A percentile compares a stretch with the other conserved stretches of the same genome.
Conservation (phyloP, 352 stramenopile genomes). For the Pythium aquatile region DNA sequence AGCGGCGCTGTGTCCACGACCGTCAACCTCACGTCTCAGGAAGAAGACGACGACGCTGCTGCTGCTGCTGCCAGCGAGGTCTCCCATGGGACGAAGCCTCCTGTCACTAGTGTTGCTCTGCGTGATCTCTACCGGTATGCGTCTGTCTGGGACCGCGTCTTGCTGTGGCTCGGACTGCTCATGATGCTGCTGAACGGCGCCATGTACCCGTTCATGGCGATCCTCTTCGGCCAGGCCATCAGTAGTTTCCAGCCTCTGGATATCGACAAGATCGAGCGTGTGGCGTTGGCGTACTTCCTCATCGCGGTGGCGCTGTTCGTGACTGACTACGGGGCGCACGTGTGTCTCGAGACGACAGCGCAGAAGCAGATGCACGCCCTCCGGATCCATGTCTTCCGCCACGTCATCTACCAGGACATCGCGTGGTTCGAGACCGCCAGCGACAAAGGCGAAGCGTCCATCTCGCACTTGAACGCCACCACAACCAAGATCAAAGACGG, state of each 20-base stretch:
- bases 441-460: neutral
- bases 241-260: constrained; percentile 26
- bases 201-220: constrained; percentile 33
- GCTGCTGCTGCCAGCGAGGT: neutral
- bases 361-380: constrained; percentile 28
- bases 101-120: constrained; percentile 9
- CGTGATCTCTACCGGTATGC: constrained; percentile 30
- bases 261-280: constrained; percentile 15
- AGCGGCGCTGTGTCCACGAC: constrained; percentile 12
- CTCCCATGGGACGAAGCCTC: neutral
- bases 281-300: constrained; percentile 16
- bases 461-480: constrained; percentile 23
- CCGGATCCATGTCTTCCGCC: constrained; percentile 26
- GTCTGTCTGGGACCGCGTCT: constrained; percentile 14
- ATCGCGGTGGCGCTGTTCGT: constrained; percentile 28
- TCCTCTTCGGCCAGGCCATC: constrained; percentile 33
- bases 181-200: constrained; percentile 29
- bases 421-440: constrained; percentile 20
- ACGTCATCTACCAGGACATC: constrained; percentile 26
- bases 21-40: neutral
- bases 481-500: constrained; percentile 42
- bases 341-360: constrained; percentile 24
- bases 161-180: constrained; percentile 22
- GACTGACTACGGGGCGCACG: constrained; percentile 28
- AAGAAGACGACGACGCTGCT: neutral